phyloP scores from a whole-genome alignment of 164 flowering plant genomes.

The Magnolia officinalis region DNA sequence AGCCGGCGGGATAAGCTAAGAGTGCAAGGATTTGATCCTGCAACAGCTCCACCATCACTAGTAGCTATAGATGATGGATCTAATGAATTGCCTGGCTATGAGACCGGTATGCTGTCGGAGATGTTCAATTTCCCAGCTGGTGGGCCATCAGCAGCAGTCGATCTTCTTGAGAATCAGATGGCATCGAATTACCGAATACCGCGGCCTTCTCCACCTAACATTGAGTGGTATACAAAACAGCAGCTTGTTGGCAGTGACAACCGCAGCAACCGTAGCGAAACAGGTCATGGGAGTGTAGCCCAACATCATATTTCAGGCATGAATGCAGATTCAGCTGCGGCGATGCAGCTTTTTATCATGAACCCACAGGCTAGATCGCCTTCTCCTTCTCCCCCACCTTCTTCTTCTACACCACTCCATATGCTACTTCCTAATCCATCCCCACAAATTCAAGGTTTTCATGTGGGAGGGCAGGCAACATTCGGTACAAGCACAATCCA shows the following conservation, averaged over 20 bases:
- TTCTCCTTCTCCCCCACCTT: slow-evolving; percentile 26
- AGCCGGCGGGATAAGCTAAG: slow-evolving; percentile 68
- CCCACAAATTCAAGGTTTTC: slow-evolving; percentile 24
- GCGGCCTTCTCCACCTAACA: slow-evolving; percentile 17
- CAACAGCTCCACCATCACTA: slow-evolving; percentile 33
- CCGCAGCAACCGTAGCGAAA: slow-evolving; percentile 18
- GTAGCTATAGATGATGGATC: slow-evolving; percentile 44
- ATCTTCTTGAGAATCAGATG: slow-evolving; percentile 43
- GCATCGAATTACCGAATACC: slow-evolving; percentile 25
- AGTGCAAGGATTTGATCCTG: slow-evolving; percentile 38
- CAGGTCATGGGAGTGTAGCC: not conserved
- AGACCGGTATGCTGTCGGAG: slow-evolving; percentile 72
- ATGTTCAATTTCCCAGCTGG: slow-evolving; percentile 71
- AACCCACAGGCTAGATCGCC: slow-evolving; percentile 72
- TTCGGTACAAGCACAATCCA: not conserved
- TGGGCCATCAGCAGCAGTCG: slow-evolving; percentile 18
- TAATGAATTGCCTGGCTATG: slow-evolving; percentile 41
- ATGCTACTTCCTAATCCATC: slow-evolving; percentile 49
- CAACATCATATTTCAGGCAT: slow-evolving; percentile 59
- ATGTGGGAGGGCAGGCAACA: not conserved
- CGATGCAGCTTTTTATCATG: slow-evolving; percentile 95
- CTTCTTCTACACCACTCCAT: slow-evolving; percentile 43
- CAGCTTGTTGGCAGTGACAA: slow-evolving; percentile 22
- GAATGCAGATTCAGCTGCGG: slow-evolving; percentile 67
- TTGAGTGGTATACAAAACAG: slow-evolving; percentile 44